phyloP scores from a whole-genome alignment of 2,329 filamentous ascomycete genomes.

The Claviceps sorghi region DNA sequence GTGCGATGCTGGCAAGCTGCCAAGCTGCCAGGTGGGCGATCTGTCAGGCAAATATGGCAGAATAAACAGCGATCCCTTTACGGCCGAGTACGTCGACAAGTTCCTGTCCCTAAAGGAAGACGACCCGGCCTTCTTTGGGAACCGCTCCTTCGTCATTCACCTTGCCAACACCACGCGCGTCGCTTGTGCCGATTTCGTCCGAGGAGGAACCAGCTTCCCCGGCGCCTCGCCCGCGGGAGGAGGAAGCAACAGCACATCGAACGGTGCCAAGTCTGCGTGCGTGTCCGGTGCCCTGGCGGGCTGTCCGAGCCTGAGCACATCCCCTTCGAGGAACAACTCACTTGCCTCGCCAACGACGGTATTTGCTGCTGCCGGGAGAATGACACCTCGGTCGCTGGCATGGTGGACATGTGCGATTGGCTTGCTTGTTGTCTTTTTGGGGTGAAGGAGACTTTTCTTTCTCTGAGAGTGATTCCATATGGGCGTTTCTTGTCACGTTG shows the following conservation, averaged over 20 bases:
- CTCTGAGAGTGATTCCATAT: background rate
- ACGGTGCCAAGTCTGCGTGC: background rate
- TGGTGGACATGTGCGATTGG: background rate
- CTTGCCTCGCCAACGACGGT: background rate
- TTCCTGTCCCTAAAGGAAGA: constrained; percentile 39
- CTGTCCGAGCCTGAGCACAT: background rate
- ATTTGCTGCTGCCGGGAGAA: background rate
- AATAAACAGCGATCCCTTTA: constrained; percentile 37
- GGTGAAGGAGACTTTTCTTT: background rate
- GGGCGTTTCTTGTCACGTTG: background rate
- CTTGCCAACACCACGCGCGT: constrained; percentile 49
- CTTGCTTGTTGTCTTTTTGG: background rate
- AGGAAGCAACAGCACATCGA: background rate
- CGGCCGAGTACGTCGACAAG: constrained; percentile 37
- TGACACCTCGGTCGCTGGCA: background rate
- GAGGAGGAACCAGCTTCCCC: background rate
- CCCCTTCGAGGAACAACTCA: background rate
- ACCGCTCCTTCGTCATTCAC: constrained; percentile 51
- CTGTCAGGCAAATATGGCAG: constrained; percentile 59
- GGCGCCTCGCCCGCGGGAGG: background rate
- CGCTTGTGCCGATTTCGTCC: constrained; percentile 46
- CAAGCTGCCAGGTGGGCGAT: constrained; percentile 63
- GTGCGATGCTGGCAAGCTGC: constrained; percentile 42
- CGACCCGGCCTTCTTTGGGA: constrained; percentile 45
- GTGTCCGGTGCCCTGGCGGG: background rate